Conservation (phyloP, 2,329 filamentous ascomycete species). For the Tolypocladium paradoxum region DNA sequence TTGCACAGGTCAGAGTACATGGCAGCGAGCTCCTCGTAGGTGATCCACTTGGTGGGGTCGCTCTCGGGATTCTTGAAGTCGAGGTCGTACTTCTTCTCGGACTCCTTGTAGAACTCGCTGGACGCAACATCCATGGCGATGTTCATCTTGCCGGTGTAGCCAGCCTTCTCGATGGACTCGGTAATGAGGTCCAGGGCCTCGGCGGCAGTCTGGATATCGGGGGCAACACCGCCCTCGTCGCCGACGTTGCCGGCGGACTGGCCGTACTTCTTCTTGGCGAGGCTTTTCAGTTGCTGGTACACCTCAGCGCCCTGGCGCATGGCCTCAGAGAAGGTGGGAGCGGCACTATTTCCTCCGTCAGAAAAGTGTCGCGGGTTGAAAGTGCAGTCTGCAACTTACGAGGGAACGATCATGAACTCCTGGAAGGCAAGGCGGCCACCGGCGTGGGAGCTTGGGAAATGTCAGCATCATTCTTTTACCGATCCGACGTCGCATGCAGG, state of each 20-base stretch:
- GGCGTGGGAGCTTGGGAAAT: conserved; percentile 64
- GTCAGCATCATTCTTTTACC: conserved; percentile 8
- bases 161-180: conserved; percentile 85
- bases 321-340: conserved; percentile 87
- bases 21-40: conserved; percentile 91
- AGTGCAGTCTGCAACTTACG: conserved; percentile 36
- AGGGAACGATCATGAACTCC: conserved; percentile 92
- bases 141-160: conserved; percentile 92
- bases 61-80: conserved; percentile 99
- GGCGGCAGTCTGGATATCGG: conserved; percentile 93
- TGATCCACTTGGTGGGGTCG: conserved; percentile 95
- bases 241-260: conserved; percentile 98
- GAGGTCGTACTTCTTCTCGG: conserved; percentile 98
- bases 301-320: conserved; percentile 95
- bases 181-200: conserved; percentile 96
- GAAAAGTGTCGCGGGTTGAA: neutral
- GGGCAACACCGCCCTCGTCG: conserved; percentile 98
- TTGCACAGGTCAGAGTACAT: conserved; percentile 77
- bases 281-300: conserved; percentile 93
- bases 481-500: neutral
- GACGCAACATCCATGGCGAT: conserved; percentile 99
- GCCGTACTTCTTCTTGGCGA: conserved; percentile 99
- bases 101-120: conserved; percentile 97
- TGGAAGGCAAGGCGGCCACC: conserved; percentile 93
- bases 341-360: conserved; percentile 41